Conservation (phyloP, 1,139 yeast genomes). For the Yarrowia galli region DNA sequence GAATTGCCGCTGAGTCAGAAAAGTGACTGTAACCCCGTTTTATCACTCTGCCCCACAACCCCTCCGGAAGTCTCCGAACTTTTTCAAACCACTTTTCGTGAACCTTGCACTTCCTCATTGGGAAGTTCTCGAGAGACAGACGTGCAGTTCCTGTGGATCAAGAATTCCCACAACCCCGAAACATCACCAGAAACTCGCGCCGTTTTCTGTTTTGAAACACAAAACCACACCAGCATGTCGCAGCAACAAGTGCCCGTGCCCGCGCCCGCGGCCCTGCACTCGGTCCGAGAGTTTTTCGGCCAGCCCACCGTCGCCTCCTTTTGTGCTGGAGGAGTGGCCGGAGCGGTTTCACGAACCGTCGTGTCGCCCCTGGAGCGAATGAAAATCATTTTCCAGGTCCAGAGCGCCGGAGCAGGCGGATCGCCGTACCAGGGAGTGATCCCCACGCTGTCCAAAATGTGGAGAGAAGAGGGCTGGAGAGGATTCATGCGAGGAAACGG, state of each 20-base stretch:
- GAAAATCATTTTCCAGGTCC: slow-evolving; percentile 88
- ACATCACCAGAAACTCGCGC: no score
- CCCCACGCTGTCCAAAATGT: slow-evolving; percentile 77
- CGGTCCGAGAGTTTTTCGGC: slow-evolving; percentile 45
- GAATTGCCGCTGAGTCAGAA: not conserved
- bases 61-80: slow-evolving; percentile 23
- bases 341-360: slow-evolving; percentile 89
- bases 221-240: no score
- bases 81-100: slow-evolving; percentile 15
- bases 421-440: slow-evolving; percentile 73
- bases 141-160: no score
- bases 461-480: slow-evolving; percentile 85
- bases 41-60: no score
- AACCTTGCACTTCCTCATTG: slow-evolving; percentile 34
- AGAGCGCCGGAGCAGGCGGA: slow-evolving; percentile 69
- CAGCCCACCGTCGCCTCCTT: slow-evolving; percentile 63
- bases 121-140: slow-evolving; percentile 18
- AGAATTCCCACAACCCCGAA: no score
- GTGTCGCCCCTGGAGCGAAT: slow-evolving; percentile 96
- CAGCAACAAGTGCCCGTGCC: slow-evolving; percentile 2
- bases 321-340: slow-evolving; percentile 81
- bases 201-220: no score
- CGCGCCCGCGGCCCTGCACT: not conserved
- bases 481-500: slow-evolving; percentile 93
- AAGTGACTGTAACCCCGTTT: no score